These are phyloP conservation scores for Colletotrichum gloeosporioides DNA, from an alignment of 2,329 filamentous ascomycete species.

Conservation along the genomic window DNA sequence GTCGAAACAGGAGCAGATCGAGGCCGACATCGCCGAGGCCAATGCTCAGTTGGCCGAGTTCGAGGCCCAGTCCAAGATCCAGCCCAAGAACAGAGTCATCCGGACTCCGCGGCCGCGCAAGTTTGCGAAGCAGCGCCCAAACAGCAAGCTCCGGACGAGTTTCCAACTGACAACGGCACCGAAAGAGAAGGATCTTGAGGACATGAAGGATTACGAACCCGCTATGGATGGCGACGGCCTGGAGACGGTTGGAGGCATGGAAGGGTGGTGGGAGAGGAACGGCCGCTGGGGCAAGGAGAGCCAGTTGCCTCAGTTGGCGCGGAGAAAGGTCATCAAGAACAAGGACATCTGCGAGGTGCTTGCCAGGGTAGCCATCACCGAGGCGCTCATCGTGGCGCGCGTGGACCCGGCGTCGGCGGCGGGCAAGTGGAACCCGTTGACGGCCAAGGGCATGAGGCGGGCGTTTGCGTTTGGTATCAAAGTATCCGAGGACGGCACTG, in stretches of 20 bases:
- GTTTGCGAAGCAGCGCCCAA: not conserved
- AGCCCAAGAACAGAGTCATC: not conserved
- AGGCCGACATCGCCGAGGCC: conserved; percentile 23
- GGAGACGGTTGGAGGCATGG: conserved; percentile 51
- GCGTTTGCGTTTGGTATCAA: conserved; percentile 40
- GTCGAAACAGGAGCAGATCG: conserved; percentile 33
- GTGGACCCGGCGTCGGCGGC: conserved; percentile 24
- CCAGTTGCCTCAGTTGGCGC: conserved; percentile 48
- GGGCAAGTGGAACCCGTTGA: conserved; percentile 24
- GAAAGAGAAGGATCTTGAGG: not conserved
- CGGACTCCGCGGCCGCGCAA: not conserved
- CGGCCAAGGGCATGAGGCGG: conserved; percentile 17
- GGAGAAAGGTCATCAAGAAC: conserved; percentile 29
- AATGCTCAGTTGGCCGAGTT: conserved; percentile 24
- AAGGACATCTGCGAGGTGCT: conserved; percentile 52
- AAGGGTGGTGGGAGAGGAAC: conserved; percentile 59
- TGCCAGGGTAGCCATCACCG: conserved; percentile 56
- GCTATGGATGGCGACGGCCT: conserved; percentile 51
- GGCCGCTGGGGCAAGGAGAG: conserved; percentile 56
- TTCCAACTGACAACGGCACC: conserved; percentile 1
- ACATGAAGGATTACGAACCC: conserved; percentile 48
- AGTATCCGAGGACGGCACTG: conserved; percentile 42
- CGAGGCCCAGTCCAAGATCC: not conserved
- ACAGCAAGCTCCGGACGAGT: not conserved
- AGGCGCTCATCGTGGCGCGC: conserved; percentile 49